Base-by-base conservation (phyloP, 78 protist species). In the Polysphondylium violaceum region DNA sequence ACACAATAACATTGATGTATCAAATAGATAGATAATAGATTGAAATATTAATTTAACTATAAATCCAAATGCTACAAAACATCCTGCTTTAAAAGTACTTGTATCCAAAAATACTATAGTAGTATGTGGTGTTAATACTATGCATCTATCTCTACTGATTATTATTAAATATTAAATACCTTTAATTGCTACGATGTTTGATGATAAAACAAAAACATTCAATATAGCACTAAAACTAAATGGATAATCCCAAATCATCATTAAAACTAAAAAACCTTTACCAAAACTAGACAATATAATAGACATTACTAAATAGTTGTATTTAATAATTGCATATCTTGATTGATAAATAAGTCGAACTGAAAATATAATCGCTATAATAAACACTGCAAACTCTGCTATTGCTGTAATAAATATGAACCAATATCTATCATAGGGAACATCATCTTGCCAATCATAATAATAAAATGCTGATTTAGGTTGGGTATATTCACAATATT, bases 241-340 rank as follows among this genome's bases (percentile, higher is more conserved):
- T 55, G 81, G 93, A 58, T 87, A 87, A n/a, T 74, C 86, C 93
- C 93, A 87, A 60, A 87, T 74, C 76, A 87, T 87, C 88, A 75
- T 87, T 50, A 87, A 44, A 23, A 87, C 61, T 4, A 87, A 33
- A 68, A 87, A 87, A n/a, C 93, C 93, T 74, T 87, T 87, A 16
- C 93, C 93, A 71, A 87, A 87, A 64, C 93, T 87, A 41, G 88
- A 76, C 12, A 87, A 47, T 16, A 87, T 74, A 19, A 87, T 74
- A 1, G 88, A 55, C 88, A 79, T 79, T 27, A 79, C 64, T 38
- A 79, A 31, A 67, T 79, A 79, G 12, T 79, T 79, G 21, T 79
- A 79, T 50, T 77, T 79, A 35, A 79, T 79, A 19, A 79, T 79
- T n/a, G 88, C 76, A 67, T 79, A 79, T 50, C 88, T 47, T 36